These are phyloP conservation scores for Hordeum vulgare DNA, from an alignment of 176 grass and related monocot genomes.

Conservation along the genomic window MorexV3_pseudomolecules_assembly NC_058524.1:77109100-77109599, in stretches of 20 bases:
- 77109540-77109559: constrained; percentile 1
- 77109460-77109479: not conserved
- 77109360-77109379: not conserved
- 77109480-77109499: not conserved
- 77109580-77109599: constrained; percentile 23
- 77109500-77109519: not conserved
- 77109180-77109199: not conserved
- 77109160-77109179: not conserved
- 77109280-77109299: not conserved
- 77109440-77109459: not conserved
- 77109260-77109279: not conserved
- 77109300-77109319: not conserved
- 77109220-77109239: not conserved
- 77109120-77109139: not conserved
- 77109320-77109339: not conserved
- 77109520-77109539: not conserved
- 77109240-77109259: not conserved
- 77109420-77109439: not conserved
- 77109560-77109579: not conserved
- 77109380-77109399: not conserved
- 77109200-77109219: constrained; percentile 11
- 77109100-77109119: not conserved
- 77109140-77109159: not conserved
- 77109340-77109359: not conserved
- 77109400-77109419: not conserved